Base-by-base conservation (phyloP, 495 filamentous ascomycete genomes). In the Aspergillus asperescens region DNA sequence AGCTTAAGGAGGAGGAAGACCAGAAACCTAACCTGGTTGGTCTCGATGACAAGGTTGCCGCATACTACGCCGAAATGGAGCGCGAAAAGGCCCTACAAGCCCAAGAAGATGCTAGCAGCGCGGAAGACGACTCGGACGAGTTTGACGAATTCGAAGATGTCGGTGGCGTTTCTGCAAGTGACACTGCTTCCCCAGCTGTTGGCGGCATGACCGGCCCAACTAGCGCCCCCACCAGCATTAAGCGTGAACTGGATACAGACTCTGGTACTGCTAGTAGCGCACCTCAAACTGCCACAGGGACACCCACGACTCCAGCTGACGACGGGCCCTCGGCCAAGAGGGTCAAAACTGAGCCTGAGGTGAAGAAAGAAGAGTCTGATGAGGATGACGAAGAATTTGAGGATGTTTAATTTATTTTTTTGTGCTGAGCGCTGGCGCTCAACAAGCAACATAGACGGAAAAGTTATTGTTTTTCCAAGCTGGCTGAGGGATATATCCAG, bases 371-470 rank as follows among this genome's bases (percentile, higher is more conserved):
- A 16, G 72, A 74, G 32, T 79, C 76, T 2, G 76, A 79, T 48
- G 77, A 80, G 37, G 76, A 78, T 1, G 77, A 80, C 1, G 77
- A 77, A 35, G 73, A 78, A 32, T 80, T 80, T 43, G 76, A 79
- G 43, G 75, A 80, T 53, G 77, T 74, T 7, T 73, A 44, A 50
- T 28, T 20, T 28, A 47, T 13, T 41, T 25, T 40, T n/a, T 24
- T 48, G n/a, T n/a, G n/a, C 1, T 46, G 23, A 35, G 58, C 41
- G 58, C 58, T 54, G 58, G 58, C 58, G 58, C 50, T 43, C 32
- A 23, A 29, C n/a, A n/a, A 19, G 22, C 16, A 35, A 3, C 24
- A 19, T 46, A 46, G 43, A 52, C 13, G 19, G 22, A 47, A 32
- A 45, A 44, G 5, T 25, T 28, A 7, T 5, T 18, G 2, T 38